A percentile compares a stretch with the other conserved stretches of the same genome.
Conservation (phyloP, 805 yeast genomes). For the Starmera quercuum region DNA sequence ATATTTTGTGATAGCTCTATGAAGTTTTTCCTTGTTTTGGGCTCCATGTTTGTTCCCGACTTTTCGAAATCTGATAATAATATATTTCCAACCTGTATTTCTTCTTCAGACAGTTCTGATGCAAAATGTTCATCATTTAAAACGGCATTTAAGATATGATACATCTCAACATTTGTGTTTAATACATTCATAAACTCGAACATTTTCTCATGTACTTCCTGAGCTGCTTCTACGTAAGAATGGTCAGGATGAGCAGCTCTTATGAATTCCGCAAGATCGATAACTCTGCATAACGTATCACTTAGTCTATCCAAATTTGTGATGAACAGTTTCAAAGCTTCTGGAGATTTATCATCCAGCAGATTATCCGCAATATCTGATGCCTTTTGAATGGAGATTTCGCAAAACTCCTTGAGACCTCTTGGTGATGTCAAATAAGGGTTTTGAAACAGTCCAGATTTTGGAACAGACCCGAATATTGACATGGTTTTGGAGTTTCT, state of each 20-base stretch:
- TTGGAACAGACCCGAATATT: constrained; percentile 9
- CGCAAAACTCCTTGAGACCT: constrained; percentile 64
- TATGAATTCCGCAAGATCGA: constrained; percentile 89
- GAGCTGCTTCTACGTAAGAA: constrained; percentile 71
- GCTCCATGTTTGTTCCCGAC: constrained; percentile 79
- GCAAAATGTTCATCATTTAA: constrained; percentile 29
- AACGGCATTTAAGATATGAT: constrained; percentile 48
- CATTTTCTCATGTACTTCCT: constrained; percentile 78
- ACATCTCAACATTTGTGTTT: constrained; percentile 75
- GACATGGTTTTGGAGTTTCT: constrained; percentile 9
- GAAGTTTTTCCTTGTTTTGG: constrained; percentile 56
- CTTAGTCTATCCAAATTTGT: constrained; percentile 73
- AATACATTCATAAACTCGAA: constrained; percentile 90
- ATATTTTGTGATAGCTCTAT: constrained; percentile 75
- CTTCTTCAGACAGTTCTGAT: constrained; percentile 54
- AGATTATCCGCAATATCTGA: constrained; percentile 52
- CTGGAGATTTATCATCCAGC: constrained; percentile 33
- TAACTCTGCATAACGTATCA: constrained; percentile 84
- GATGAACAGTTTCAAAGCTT: constrained; percentile 44
- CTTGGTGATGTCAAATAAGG: constrained; percentile 60
- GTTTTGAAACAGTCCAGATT: constrained; percentile 69
- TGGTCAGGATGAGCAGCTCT: constrained; percentile 80
- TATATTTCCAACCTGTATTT: constrained; percentile 72
- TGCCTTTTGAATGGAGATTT: constrained; percentile 58
- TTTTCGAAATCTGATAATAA: constrained; percentile 80